Evolutionary conservation across 192 early-diverging fungal genomes (phyloP).

Genomic region (Podila verticillata): DNA sequence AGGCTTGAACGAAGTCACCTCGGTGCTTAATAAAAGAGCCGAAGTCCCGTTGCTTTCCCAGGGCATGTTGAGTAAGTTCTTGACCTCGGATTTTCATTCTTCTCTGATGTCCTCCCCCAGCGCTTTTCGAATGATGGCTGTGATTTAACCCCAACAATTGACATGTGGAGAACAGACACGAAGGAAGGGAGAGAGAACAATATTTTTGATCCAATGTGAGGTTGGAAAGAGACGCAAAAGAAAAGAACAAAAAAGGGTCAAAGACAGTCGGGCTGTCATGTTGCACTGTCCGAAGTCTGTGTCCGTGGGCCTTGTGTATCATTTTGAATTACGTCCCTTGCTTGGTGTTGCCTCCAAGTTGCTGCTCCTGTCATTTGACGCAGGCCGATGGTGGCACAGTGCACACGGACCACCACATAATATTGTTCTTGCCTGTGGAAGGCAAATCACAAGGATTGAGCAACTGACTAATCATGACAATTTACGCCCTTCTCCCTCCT

Average conservation of each 20-base stretch:
- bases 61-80: conserved; percentile 49
- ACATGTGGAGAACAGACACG: background rate
- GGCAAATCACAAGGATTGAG: background rate
- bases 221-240: background rate
- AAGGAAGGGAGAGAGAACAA: background rate
- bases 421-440: background rate
- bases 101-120: background rate
- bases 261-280: no score
- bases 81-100: background rate
- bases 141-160: background rate
- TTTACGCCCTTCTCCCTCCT: background rate
- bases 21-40: conserved; percentile 37
- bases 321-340: background rate
- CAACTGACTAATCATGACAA: background rate
- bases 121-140: background rate
- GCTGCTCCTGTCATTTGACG: background rate
- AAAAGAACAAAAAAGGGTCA: background rate
- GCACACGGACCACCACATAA: background rate
- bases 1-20: conserved; percentile 46
- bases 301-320: background rate
- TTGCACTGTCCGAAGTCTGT: background rate
- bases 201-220: background rate
- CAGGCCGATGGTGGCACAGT: background rate
- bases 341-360: background rate
- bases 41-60: conserved; percentile 46